Conservation (phyloP, 192 early-diverging fungal genomes). For the Thamnidium elegans region DNA sequence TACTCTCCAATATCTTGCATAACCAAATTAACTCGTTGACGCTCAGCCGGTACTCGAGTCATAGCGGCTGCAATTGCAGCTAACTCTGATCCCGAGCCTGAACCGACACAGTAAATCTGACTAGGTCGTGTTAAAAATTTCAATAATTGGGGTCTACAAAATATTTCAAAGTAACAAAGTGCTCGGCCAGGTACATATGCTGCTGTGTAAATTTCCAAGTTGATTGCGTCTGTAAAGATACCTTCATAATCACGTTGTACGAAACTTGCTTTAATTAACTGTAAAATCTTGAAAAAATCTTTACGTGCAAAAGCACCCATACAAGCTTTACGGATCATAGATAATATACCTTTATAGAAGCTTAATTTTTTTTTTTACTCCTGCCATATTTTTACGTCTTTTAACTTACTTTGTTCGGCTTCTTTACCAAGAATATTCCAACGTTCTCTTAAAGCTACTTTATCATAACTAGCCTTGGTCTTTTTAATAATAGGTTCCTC, state of each 20-base stretch:
- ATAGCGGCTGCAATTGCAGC: conserved; percentile 75
- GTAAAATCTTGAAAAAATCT: conserved; percentile 60
- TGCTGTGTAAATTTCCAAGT: conserved; percentile 81
- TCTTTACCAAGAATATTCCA: conserved; percentile 44
- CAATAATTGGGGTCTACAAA: conserved; percentile 51
- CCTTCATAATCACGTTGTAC: conserved; percentile 75
- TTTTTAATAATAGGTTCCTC: neutral
- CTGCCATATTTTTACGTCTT: neutral
- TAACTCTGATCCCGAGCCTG: conserved; percentile 84
- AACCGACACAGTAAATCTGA: conserved; percentile 67
- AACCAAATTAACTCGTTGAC: conserved; percentile 39
- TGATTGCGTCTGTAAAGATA: conserved; percentile 73
- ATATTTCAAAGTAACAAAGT: conserved; percentile 80
- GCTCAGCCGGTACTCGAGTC: conserved; percentile 39
- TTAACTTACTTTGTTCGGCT: conserved; percentile 45
- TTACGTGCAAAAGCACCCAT: conserved; percentile 51
- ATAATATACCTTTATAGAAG: conserved; percentile 49
- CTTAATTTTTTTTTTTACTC: neutral
- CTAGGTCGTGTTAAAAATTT: conserved; percentile 45
- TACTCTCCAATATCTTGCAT: conserved; percentile 71
- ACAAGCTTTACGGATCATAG: conserved; percentile 63
- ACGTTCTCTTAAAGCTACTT: conserved; percentile 26
- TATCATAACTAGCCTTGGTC: conserved; percentile 16
- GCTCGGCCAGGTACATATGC: conserved; percentile 84
- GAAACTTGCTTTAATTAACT: conserved; percentile 81